Conservation (phyloP, 2,329 filamentous ascomycete species). For the Penicillium brevicompactum region DNA sequence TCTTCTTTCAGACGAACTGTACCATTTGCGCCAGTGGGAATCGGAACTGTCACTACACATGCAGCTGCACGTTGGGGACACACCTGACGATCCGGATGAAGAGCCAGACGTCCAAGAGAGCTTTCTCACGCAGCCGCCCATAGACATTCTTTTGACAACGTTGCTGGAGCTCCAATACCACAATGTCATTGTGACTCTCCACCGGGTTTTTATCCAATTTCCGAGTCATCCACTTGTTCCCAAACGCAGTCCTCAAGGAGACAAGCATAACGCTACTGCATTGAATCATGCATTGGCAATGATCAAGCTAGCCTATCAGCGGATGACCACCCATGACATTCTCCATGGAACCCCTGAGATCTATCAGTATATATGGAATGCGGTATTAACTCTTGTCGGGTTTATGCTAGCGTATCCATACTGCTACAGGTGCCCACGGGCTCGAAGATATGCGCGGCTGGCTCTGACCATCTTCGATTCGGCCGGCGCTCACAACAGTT, state of each 20-base stretch:
- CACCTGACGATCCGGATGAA: background rate
- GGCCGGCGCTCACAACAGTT: slow-evolving; percentile 1
- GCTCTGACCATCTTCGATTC: slow-evolving; percentile 17
- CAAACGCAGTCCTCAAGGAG: slow-evolving; percentile 11
- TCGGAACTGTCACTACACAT: slow-evolving; percentile 1
- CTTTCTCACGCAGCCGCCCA: slow-evolving; percentile 4
- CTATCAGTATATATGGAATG: slow-evolving; percentile 25
- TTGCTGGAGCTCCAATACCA: slow-evolving; percentile 19
- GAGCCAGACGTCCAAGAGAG: background rate
- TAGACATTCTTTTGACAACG: slow-evolving; percentile 7
- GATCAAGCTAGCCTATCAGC: slow-evolving; percentile 8
- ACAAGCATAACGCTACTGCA: slow-evolving; percentile 16
- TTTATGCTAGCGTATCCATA: slow-evolving; percentile 23
- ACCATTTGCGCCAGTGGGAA: slow-evolving; percentile 3
- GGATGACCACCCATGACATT: slow-evolving; percentile 12
- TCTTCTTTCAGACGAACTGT: background rate
- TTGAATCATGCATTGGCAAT: slow-evolving; percentile 19
- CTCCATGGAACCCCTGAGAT: slow-evolving; percentile 20
- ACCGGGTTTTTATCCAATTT: slow-evolving; percentile 23
- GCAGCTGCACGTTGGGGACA: background rate
- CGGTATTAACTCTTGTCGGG: slow-evolving; percentile 20
- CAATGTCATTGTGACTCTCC: slow-evolving; percentile 17
- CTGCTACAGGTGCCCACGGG: slow-evolving; percentile 10
- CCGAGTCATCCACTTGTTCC: slow-evolving; percentile 8
- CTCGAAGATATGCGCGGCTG: slow-evolving; percentile 10